Percentiles rank a stretch among this genome's conserved stretches.
phyloP scores from a whole-genome alignment of 495 filamentous ascomycete species.

The Saxophila tyrrhenica region DNA sequence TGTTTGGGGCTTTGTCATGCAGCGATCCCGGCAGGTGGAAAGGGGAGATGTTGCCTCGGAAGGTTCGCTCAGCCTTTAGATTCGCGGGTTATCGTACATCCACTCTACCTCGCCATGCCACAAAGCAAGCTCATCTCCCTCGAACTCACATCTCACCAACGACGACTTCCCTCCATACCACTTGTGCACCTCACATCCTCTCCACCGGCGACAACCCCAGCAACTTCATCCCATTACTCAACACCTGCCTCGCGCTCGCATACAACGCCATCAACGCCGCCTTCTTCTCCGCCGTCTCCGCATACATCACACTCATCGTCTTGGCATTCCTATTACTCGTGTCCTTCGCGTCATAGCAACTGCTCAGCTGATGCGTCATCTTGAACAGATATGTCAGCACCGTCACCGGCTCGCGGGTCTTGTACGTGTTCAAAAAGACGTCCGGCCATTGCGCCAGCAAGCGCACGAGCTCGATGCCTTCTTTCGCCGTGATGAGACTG shows the following conservation, averaged over 20 bases:
- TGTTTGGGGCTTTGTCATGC: no score
- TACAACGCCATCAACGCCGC: constrained; percentile 31
- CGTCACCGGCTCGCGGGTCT: constrained; percentile 54
- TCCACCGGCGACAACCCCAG: constrained; percentile 35
- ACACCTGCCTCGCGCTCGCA: constrained; percentile 25
- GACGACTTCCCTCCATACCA: neutral
- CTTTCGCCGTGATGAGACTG: constrained; percentile 38
- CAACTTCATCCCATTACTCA: constrained; percentile 34
- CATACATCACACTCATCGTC: constrained; percentile 23
- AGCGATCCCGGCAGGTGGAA: no score
- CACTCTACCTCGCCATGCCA: no score
- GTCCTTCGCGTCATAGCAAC: constrained; percentile 31
- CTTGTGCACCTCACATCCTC: constrained; percentile 25
- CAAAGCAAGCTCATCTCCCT: neutral
- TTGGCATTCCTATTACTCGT: constrained; percentile 24
- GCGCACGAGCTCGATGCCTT: constrained; percentile 49
- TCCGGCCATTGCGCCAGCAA: constrained; percentile 53
- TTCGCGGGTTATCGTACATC: no score
- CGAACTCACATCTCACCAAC: neutral
- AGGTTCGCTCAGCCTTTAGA: no score
- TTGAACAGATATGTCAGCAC: constrained; percentile 36
- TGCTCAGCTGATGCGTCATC: constrained; percentile 30
- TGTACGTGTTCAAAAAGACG: constrained; percentile 47
- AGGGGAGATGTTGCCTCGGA: no score
- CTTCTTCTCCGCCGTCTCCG: constrained; percentile 23